Percentiles rank a stretch among this genome's conserved stretches.
phyloP scores from a whole-genome alignment of 1,139 yeast genomes.

The Scheffersomyces insectosa region DNA sequence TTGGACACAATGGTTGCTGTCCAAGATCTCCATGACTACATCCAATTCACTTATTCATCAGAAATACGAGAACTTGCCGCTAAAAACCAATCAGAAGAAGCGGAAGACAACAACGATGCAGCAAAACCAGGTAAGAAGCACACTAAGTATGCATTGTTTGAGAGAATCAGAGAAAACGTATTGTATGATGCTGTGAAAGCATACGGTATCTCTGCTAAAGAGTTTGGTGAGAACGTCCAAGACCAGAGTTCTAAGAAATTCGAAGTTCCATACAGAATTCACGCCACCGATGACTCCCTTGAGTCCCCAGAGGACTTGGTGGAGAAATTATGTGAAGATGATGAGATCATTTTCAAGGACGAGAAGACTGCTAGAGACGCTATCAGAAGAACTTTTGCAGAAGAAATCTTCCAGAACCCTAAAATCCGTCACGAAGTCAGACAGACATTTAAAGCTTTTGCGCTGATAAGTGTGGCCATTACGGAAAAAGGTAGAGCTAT shows the following conservation, averaged over 20 bases:
- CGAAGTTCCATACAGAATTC: conserved; percentile 59
- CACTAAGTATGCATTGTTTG: conserved; percentile 71
- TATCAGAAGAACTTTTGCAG: conserved; percentile 72
- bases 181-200: conserved; percentile 70
- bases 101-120: conserved; percentile 18
- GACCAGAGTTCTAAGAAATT: conserved; percentile 53
- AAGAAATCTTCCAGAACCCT: conserved; percentile 81
- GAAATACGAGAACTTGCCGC: conserved; percentile 53
- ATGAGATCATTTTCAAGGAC: conserved; percentile 58
- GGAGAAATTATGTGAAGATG: conserved; percentile 53
- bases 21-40: conserved; percentile 84
- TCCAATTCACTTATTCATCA: conserved; percentile 78
- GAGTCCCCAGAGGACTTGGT: conserved; percentile 67
- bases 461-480: conserved; percentile 69
- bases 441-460: conserved; percentile 63
- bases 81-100: conserved; percentile 20
- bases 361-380: conserved; percentile 69
- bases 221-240: conserved; percentile 81
- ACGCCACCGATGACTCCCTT: conserved; percentile 73
- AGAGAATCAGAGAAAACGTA: conserved; percentile 69
- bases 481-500: conserved; percentile 87
- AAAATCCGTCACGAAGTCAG: conserved; percentile 77
- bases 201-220: conserved; percentile 75
- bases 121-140: conserved; percentile 53
- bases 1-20: conserved; percentile 73